Evolutionary conservation across 2,329 filamentous ascomycete genomes (phyloP).

Genomic region (Phoma sp.): DNA sequence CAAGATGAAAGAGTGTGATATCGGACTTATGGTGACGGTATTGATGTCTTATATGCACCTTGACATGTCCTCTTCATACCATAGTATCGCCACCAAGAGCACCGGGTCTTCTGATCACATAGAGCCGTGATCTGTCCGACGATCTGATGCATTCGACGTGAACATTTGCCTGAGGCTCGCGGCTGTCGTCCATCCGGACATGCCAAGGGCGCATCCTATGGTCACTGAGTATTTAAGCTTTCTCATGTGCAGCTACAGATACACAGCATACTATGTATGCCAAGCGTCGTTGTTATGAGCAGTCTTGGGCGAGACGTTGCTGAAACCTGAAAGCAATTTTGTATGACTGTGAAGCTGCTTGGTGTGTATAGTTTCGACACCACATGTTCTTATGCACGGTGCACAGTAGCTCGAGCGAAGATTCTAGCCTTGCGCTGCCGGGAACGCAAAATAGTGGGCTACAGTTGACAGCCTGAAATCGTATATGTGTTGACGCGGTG

Average conservation of each 20-base stretch:
- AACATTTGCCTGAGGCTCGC: conserved; percentile 9
- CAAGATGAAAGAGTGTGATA: conserved; percentile 3
- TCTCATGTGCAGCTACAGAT: neutral
- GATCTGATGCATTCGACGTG: neutral
- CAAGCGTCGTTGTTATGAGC: conserved; percentile 1
- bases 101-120: neutral
- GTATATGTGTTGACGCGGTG: neutral
- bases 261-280: neutral
- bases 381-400: neutral
- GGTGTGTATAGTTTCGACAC: too few species aligned
- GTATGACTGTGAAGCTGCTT: neutral
- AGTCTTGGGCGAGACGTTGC: conserved; percentile 8
- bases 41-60: neutral
- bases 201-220: conserved; percentile 2
- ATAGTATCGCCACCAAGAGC: neutral
- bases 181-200: conserved; percentile 11
- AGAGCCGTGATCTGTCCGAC: conserved; percentile 4
- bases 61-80: neutral
- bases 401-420: neutral
- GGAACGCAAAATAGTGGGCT: too few species aligned
- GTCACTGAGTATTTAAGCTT: conserved; percentile 10
- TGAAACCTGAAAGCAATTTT: conserved; percentile 9
- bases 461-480: neutral
- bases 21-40: neutral
- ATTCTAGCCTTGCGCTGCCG: too few species aligned